Evolutionary conservation across 2,329 filamentous ascomycete species (phyloP).

Genomic region (Aspergillus latus): DNA sequence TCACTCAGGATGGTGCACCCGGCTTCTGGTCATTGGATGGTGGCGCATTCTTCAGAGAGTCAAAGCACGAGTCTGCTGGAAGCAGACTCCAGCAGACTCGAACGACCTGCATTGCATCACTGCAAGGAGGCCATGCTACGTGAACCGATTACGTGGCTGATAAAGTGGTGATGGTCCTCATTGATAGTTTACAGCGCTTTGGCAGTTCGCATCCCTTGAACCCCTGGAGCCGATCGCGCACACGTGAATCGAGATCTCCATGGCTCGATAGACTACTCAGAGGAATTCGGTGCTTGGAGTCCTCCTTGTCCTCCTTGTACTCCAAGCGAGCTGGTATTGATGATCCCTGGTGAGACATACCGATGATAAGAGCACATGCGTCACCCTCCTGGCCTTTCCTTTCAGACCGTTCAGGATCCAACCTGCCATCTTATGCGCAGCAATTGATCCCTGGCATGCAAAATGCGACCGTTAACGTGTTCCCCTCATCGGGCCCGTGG

Average conservation of each 20-base stretch:
- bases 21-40: too few species aligned
- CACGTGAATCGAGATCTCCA: slow-evolving; percentile 26
- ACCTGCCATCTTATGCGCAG: too few species aligned
- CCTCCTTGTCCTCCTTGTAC: too few species aligned
- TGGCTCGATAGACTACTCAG: neutral
- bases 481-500: neutral
- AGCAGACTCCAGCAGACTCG: neutral
- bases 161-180: slow-evolving; percentile 7
- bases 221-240: slow-evolving; percentile 27
- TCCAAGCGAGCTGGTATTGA: too few species aligned
- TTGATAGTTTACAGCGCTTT: slow-evolving; percentile 1
- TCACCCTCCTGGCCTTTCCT: neutral
- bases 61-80: neutral
- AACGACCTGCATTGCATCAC: neutral
- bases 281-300: too few species aligned
- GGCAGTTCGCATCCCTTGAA: slow-evolving; percentile 23
- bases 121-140: slow-evolving; percentile 13
- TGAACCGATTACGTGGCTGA: slow-evolving; percentile 12
- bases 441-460: too few species aligned
- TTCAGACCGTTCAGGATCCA: too few species aligned
- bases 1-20: too few species aligned
- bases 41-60: neutral
- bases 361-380: neutral
- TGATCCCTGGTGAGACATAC: neutral
- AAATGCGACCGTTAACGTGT: neutral